phyloP scores from a whole-genome alignment of 345 rosid genomes.

The Linum usitatissimum region DNA sequence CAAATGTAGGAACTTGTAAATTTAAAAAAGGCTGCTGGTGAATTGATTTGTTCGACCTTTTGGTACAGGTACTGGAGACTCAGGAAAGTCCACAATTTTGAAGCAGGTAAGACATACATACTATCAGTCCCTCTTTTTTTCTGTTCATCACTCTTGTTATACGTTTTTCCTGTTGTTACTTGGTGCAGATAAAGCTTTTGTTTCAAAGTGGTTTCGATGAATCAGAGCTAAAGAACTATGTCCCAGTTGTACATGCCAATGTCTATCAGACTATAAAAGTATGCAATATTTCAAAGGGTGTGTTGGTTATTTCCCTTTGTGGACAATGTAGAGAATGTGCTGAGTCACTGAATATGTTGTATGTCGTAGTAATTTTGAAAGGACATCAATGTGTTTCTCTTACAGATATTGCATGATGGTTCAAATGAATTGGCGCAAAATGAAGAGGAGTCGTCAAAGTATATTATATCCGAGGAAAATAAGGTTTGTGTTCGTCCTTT shows the following conservation, averaged over 20 bases:
- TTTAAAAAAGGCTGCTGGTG: too few relatives aligned
- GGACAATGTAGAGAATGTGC: background rate
- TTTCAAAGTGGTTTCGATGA: slow-evolving; percentile 98
- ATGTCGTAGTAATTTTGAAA: slow-evolving; percentile 10
- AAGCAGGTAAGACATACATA: slow-evolving; percentile 60
- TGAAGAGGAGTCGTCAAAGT: slow-evolving; percentile 54
- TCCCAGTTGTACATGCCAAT: slow-evolving; percentile 92
- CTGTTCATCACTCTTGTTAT: background rate
- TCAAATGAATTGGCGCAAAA: slow-evolving; percentile 88
- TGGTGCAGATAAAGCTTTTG: slow-evolving; percentile 74
- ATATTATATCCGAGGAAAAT: slow-evolving; percentile 47
- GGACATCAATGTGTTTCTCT: slow-evolving; percentile 16
- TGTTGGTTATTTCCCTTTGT: slow-evolving; percentile 51
- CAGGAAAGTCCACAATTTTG: slow-evolving; percentile 97
- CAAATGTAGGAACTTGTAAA: background rate
- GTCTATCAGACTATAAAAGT: slow-evolving; percentile 98
- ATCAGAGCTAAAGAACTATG: slow-evolving; percentile 73
- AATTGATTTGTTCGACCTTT: slow-evolving; percentile 5
- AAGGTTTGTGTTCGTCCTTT: slow-evolving; percentile 41
- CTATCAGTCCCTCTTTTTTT: slow-evolving; percentile 1
- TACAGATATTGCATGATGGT: slow-evolving; percentile 81
- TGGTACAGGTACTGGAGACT: slow-evolving; percentile 86
- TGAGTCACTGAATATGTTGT: background rate
- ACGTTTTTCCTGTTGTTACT: slow-evolving; percentile 1
- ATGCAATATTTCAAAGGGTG: slow-evolving; percentile 66